Base-by-base conservation (phyloP, 208 protist genomes). In the Leishmania turanica region DNA sequence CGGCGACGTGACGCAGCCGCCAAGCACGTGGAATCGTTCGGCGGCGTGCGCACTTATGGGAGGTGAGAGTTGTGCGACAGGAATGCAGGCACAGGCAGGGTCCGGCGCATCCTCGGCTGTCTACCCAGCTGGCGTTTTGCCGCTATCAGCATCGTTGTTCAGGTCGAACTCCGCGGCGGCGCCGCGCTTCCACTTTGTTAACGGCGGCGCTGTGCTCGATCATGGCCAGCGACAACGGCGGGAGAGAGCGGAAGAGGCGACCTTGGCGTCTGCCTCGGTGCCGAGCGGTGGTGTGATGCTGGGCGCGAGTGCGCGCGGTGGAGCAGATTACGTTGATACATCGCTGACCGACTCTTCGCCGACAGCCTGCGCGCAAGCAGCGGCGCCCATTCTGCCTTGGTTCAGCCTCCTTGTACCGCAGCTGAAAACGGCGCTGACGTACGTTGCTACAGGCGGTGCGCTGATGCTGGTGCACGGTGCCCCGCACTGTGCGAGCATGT, bases 191-290 rank as follows among this genome's bases (percentile, higher is more conserved):
- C 78, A 86, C 76, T 96, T 96, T 72, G 91, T 96, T 34, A 96
- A 96, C 81, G 87, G 90, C 47, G 93, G 93, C n/a, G 93, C 93
- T 2, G 93, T 96, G 64, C 89, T 90, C 64, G 93, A 96, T 62
- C 84, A 96, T 77, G 93, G 93, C 1, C 93, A 96, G 79, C 93
- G 93, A 13, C 81, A 82, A 31, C 68, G 75, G 15, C 79, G 78
- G 75, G 60, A 65, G 1, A 70, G 62, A 42, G 60, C 54, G 9
- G 37, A 56, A 21, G 74, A 56, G 37, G 74, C 31, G 34, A 8
- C 81, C n/a, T 8, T 54, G 71, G 40, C 34, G 64, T 54, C 51
- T 58, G 47, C 51, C 19, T 11, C 19, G 13, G 34, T 45, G 9
- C 42, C 54, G 37, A 60, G 9, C 49, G 54, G 24, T 31, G 27